Evolutionary conservation across 257 asterid genomes (phyloP).

Genomic region (Eustoma russellianum): DNA sequence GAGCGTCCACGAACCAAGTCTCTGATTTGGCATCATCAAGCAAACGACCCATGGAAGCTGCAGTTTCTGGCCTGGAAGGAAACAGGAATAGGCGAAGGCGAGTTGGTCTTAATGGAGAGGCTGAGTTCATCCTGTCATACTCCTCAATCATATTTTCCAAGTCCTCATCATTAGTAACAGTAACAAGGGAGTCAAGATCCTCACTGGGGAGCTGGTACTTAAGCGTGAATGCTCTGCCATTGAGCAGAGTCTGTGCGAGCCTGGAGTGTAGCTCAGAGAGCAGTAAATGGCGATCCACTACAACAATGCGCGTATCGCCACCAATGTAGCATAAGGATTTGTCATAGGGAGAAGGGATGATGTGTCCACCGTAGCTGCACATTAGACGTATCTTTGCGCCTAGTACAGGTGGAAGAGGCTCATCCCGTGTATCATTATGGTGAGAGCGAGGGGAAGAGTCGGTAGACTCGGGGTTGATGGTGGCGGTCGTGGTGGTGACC

Average conservation of each 20-base stretch:
- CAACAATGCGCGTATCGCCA: constrained; percentile 79
- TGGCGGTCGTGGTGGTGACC: constrained; percentile 11
- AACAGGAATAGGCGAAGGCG: constrained; percentile 65
- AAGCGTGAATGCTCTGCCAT: constrained; percentile 46
- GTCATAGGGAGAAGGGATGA: constrained; percentile 74
- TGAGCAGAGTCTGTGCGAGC: constrained; percentile 52
- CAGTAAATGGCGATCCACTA: constrained; percentile 43
- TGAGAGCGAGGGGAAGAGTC: constrained; percentile 41
- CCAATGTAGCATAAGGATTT: constrained; percentile 69
- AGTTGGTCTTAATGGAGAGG: constrained; percentile 41
- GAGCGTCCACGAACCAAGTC: constrained; percentile 70
- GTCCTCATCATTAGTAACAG: constrained; percentile 61
- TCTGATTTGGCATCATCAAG: constrained; percentile 65
- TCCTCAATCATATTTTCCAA: constrained; percentile 75
- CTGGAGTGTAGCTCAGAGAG: constrained; percentile 48
- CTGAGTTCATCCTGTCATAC: constrained; percentile 39
- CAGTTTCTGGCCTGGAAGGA: constrained; percentile 49
- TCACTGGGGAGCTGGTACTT: constrained; percentile 75
- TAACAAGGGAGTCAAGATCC: constrained; percentile 68
- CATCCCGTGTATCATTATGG: constrained; percentile 41
- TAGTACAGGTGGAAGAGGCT: constrained; percentile 31
- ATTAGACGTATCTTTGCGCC: constrained; percentile 61
- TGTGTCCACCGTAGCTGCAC: constrained; percentile 81
- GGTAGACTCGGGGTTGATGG: constrained; percentile 30
- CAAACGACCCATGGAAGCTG: constrained; percentile 55